Evolutionary conservation across 2,329 filamentous ascomycete species (phyloP), one percentile per base, ranked within the genome.

Genomic region (Coniochaeta ligniaria): DNA sequence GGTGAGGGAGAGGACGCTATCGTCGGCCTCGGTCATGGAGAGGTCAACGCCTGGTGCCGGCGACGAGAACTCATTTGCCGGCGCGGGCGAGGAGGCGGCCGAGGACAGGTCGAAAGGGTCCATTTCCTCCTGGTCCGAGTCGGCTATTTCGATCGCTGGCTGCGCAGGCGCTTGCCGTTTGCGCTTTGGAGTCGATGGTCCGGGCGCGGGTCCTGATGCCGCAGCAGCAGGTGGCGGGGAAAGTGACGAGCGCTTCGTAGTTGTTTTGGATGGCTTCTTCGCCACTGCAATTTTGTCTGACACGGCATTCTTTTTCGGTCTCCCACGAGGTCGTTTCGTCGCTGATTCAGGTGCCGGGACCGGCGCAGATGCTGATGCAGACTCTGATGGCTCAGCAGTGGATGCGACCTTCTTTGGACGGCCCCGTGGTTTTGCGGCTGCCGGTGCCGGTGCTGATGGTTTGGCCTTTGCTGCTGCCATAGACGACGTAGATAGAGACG

Each of bases 111-210:
- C 24, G 56, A 31, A 31, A 5, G 36, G 12, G 16, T 20, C 24
- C 12, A 57, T 36, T 16, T 43, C 26, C 5, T 35, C 24, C 1
- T 74, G 74, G 26, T 80, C 82, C 0, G 81, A 80, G 66, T 84
- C 83, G 11, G 76, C 75, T 35, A 84, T 82, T 66, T 85, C 83
- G n/a, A 77, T 61, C 0, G 71, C 62, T 1, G 68, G 17, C 31
- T 22, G 31, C 8, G 31, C 2, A n/a, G 35, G 9, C 31, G 63
- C 41, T 43, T 63, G 66, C 24, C 45, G 66, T 61, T 58, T 71
- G 36, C 54, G 60, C 35, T 67, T 70, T 0, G 68, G 71, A 1
- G 72, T 73, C 20, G 69, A 65, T 20, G 65, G 62, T 56, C 63
- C 14, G n/a, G 41, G 59, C 26, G 50, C 43, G 31, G 35, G 36